Evolutionary conservation across 2,329 filamentous ascomycete genomes (phyloP), one percentile per base, ranked within the genome.

Genomic region (Salinomyces thailandicus): DNA sequence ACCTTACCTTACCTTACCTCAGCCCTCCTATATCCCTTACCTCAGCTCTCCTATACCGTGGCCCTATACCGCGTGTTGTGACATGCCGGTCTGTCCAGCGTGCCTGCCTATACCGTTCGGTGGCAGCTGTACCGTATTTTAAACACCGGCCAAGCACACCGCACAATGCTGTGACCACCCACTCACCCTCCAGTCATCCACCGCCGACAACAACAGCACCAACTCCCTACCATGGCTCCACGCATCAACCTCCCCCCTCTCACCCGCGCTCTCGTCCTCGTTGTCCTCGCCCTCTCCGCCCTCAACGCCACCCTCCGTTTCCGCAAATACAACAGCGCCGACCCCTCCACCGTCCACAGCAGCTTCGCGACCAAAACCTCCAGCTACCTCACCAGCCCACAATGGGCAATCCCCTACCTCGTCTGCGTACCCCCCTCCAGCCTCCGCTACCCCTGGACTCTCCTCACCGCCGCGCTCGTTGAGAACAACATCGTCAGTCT

Each of bases 401-500:
- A 42, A 36, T 55, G 49, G 49, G 59, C 60, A 37, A 60, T 73
- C 66, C 85, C 89, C 42, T 96, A 89, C 66, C 72, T 98, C 42
- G 83, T 82, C 37, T 73, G 96, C 43, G 77, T 96, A 29, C 91
- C 91, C 5, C 79, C 85, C 51, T 68, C 79, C 38, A 89, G 86
- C 39, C 67, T 93, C 41, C 72, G 84, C 53, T 95, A 93, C 57
- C 91, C 91, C 1, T 98, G 91, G 91, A 93, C 86, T 1, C 81
- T 94, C 46, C 52, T 93, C 38, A 83, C 84, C 2, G 81, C 86
- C 2, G 84, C 86, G 0, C 72, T 95, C 38, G 85, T 95, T 33
- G 91, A 98, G 66, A 82, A 85, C 62, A 96, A 96, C 60, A 69
- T 96, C 51, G 82, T 94, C 54, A 93, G 85, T 8, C 70, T 95